Evolutionary conservation across 345 rosid genomes (phyloP), one percentile per base, ranked within the genome.

Genomic region (Crucihimalaya himalaica): DNA sequence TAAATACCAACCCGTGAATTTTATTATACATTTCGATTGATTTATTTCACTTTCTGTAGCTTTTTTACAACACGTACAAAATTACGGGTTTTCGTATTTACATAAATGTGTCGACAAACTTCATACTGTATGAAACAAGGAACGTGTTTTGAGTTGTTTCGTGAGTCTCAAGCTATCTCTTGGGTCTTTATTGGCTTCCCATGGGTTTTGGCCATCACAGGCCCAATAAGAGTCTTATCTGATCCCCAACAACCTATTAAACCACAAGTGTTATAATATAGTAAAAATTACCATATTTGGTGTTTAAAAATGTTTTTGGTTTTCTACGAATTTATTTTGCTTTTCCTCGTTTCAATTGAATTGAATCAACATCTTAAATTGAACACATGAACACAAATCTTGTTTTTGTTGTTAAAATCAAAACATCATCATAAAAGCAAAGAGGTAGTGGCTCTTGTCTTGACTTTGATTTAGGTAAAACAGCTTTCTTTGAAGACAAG

Each of bases 1-100:
- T 54, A 55, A 68, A 31, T 75, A 75, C 45, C 9, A 75, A 67
- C 66, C 68, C 73, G 69, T 75, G 73, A 39, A 68, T 53, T 71
- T 48, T 39, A 32, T 6, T 29, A 72, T 42, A 73, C 66, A 64
- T 55, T 43, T 61, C 23, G 5, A 54, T 64, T 40, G 2, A 43
- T 45, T 45, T 34, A 23, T 65, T 56, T 73, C 51, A 56, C 66
- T 66, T 74, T 51, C 19, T 16, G 12, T 43, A 1, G 31, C 50
- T 10, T 19, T 19, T 57, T 50, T 50, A 52, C 40, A 23, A 6
- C n/a, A 65, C 16, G 42, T 18, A 50, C 9, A 71, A 71, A 35
- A n/a, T 60, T 2, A 60, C 42, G 43, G 29, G 53, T 39, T 31
- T 40, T 25, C 50, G 31, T 56, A 18, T 18, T 39, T 28, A 50